phyloP scores from a whole-genome alignment of 75 land plant genomes.

The Ceratopteris richardii region DNA sequence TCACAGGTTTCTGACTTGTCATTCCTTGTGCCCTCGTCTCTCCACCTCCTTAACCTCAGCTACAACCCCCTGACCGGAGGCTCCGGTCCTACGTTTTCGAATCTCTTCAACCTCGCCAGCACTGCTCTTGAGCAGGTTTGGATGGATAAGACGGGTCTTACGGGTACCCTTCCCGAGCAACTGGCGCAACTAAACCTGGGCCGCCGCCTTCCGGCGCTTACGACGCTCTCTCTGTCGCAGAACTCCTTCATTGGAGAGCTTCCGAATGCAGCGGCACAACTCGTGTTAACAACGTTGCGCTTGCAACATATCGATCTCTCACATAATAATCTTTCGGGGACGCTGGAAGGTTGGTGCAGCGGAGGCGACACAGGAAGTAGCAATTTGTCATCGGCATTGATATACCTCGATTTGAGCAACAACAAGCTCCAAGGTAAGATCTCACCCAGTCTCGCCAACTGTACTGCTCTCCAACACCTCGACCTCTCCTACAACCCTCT shows the following conservation, averaged over 20 bases:
- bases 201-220: conserved; percentile 25
- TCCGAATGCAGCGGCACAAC: conserved; percentile 5
- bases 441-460: conserved; percentile 34
- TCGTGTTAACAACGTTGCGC: conserved; percentile 34
- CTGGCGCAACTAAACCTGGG: conserved; percentile 2
- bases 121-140: conserved; percentile 40
- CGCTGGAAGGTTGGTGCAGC: conserved; percentile 5
- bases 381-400: conserved; percentile 25
- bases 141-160: conserved; percentile 44
- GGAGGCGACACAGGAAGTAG: conserved; percentile 10
- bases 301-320: conserved; percentile 50
- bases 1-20: not conserved
- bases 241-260: conserved; percentile 56
- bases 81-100: conserved; percentile 37
- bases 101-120: conserved; percentile 27
- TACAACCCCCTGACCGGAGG: conserved; percentile 29
- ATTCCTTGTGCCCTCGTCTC: not conserved
- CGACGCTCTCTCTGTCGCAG: conserved; percentile 32
- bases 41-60: conserved; percentile 21
- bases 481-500: conserved; percentile 50
- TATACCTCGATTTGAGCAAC: conserved; percentile 26
- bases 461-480: conserved; percentile 26
- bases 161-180: conserved; percentile 32
- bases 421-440: conserved; percentile 46
- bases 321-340: conserved; percentile 52